Evolutionary conservation across 2,329 filamentous ascomycete genomes (phyloP), one percentile per base, ranked within the genome.

Genomic region (Orbilia quercus): DNA sequence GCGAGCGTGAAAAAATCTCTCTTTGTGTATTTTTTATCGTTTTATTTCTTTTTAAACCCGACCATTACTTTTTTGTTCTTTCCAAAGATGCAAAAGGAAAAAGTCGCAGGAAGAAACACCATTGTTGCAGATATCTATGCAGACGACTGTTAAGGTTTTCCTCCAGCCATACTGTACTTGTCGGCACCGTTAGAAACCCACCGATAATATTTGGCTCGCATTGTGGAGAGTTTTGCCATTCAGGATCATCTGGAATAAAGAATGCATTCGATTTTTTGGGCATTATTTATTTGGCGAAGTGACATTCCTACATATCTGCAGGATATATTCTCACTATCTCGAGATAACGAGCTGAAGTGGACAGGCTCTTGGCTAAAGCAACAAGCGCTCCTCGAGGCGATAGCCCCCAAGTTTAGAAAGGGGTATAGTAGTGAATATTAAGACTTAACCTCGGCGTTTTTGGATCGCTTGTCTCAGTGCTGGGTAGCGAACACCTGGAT

Each of bases 331-430:
- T 40, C n/a, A 16, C 4, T 40, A 40, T 40, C n/a, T 7, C 14
- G 36, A 12, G 36, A 40, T 40, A 40, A 40, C 36, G 36, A 40
- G 36, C 36, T 38, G 50, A 65, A 55, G 7, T 45, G 14, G 38
- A 23, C 14, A 40, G 18, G 4, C 2, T 23, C 66, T 71, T 71
- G 66, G 66, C 42, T 28, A 22, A 7, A 38, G 28, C 36, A 23
- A 23, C 86, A 89, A 79, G 82, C 85, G 65, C 77, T 58, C 28
- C 44, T 55, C 55, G 71, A 48, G 67, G 42, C 47, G 34, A 18
- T 50, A 65, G 22, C 47, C 53, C 47, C 53, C 42, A 50, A n/a
- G 31, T 34, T 25, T 11, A 54, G 36, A 42, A 62, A 53, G 62
- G 55, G 48, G 42, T 60, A 65, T 73, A 66, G 45, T 22, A 54